These are phyloP conservation scores for Chlorophyllum brunneum DNA, from an alignment of 768 basidiomycete genomes.

Conservation along the genomic window DNA sequence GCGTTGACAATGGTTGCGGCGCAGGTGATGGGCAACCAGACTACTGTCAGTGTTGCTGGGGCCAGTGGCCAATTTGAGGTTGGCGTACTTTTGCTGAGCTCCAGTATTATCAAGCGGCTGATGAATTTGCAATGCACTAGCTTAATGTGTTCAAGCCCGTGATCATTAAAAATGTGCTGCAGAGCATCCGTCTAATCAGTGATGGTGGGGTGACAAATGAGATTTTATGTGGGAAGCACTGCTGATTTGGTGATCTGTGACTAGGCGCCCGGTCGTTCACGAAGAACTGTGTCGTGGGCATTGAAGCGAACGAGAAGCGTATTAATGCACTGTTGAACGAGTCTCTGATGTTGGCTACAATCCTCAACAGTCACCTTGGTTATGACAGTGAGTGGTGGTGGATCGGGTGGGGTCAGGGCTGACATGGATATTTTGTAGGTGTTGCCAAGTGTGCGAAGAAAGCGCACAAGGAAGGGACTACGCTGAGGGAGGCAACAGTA, in stretches of 20 bases:
- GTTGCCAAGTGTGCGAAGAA: slow-evolving; percentile 99
- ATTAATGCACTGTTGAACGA: slow-evolving; percentile 89
- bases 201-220: slow-evolving; percentile 59
- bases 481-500: slow-evolving; percentile 93
- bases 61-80: slow-evolving; percentile 98
- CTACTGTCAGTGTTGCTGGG: slow-evolving; percentile 86
- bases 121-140: slow-evolving; percentile 32
- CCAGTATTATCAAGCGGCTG: not conserved
- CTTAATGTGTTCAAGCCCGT: slow-evolving; percentile 99
- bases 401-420: slow-evolving; percentile 6
- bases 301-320: slow-evolving; percentile 93
- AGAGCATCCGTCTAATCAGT: slow-evolving; percentile 89
- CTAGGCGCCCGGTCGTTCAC: slow-evolving; percentile 89
- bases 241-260: slow-evolving; percentile 13
- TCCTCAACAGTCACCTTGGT: slow-evolving; percentile 92
- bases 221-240: slow-evolving; percentile 6
- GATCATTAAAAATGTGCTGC: slow-evolving; percentile 95
- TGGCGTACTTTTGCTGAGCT: slow-evolving; percentile 16
- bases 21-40: slow-evolving; percentile 98
- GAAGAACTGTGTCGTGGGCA: slow-evolving; percentile 94
- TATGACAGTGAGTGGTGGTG: slow-evolving; percentile 79
- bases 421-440: slow-evolving; percentile 45
- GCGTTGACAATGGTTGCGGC: slow-evolving; percentile 98
- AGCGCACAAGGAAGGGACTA: slow-evolving; percentile 98
- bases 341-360: slow-evolving; percentile 96